phyloP scores from a whole-genome alignment of 495 filamentous ascomycete species.

The Talaromyces wortmannii region DNA sequence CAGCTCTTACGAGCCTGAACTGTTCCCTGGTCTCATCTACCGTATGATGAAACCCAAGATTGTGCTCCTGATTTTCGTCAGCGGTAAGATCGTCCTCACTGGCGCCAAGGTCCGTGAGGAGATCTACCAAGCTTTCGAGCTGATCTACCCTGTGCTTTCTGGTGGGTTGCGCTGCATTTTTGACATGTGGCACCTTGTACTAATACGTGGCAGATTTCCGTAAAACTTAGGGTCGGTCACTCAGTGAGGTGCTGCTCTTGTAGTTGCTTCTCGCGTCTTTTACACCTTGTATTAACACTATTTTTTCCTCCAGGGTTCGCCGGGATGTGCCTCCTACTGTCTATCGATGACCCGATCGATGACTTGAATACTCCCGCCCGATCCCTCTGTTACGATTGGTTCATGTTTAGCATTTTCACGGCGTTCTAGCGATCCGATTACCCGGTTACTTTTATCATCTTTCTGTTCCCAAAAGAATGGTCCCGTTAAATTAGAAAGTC shows the following conservation, averaged over 20 bases:
- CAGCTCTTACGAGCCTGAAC: slow-evolving; percentile 96
- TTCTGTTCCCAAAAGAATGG: slow-evolving; percentile 11
- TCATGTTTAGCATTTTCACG: slow-evolving; percentile 34
- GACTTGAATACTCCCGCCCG: slow-evolving; percentile 3
- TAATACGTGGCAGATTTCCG: slow-evolving; percentile 53
- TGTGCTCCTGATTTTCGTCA: slow-evolving; percentile 97
- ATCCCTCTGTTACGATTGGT: slow-evolving; percentile 6
- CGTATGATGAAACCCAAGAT: slow-evolving; percentile 99
- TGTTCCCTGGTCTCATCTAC: slow-evolving; percentile 99
- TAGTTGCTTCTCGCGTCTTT: slow-evolving; percentile 31
- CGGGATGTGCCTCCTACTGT: slow-evolving; percentile 16
- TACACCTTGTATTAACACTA: slow-evolving; percentile 53
- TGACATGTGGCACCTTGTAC: slow-evolving; percentile 3
- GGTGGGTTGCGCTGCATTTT: slow-evolving; percentile 44
- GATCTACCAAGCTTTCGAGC: slow-evolving; percentile 97
- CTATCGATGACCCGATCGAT: slow-evolving; percentile 5
- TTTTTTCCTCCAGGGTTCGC: slow-evolving; percentile 8
- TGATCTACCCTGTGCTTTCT: slow-evolving; percentile 97
- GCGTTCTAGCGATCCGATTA: slow-evolving; percentile 41
- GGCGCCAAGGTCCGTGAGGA: slow-evolving; percentile 98
- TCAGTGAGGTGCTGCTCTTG: slow-evolving; percentile 9
- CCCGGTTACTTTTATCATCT: slow-evolving; percentile 18
- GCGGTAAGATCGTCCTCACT: slow-evolving; percentile 96
- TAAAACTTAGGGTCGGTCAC: slow-evolving; percentile 42
- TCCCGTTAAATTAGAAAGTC: slow-evolving; percentile 44